Base-by-base conservation (phyloP, 768 basidiomycete species). In the Botryobasidium botryosum region DNA sequence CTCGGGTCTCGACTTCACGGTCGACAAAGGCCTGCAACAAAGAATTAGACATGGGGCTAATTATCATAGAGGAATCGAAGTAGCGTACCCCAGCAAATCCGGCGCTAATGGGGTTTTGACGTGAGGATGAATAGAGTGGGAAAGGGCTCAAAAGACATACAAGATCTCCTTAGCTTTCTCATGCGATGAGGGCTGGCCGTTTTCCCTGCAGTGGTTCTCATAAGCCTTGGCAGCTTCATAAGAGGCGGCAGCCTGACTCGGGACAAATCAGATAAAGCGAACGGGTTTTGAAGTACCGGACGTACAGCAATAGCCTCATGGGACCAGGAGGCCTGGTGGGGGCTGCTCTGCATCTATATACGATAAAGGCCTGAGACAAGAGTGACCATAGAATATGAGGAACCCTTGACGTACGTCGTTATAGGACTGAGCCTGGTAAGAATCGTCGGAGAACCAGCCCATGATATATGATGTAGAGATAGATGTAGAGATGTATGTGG, bases 401-500 rank as follows among this genome's bases (percentile, higher is more conserved):
- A n/a, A n/a, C n/a, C n/a, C n/a, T 26, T 52, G 23, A 4, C 44
- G 37, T 33, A 69, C 69, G 58, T 64, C 46, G 44, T 65, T 51
- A 54, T 69, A 68, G 46, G 67, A 63, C 10, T 61, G 45, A 48
- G 62, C 62, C 53, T 68, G 57, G 21, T 67, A 59, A 37, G 68
- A 66, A 37, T 65, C 60, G 50, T 59, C 39, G 52, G 37, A 36
- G 58, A 68, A 69, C 58, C 59, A 67, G 50, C 66, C 66, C 68
- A 70, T 68, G 26, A 40, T 61, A 52, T 56, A 20, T 40, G 38
- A 40, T 12, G 36, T 40, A 24, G 40, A 40, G 10, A n/a, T 13
- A 43, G 20, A 25, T 21, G 21, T 21, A 23, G 5, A 13, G 24
- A 37, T 45, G 46, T 8, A 21, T 8, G 17, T 8, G 37, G 37